These are phyloP conservation scores for Aureobasidium musti DNA, from an alignment of 2,329 filamentous ascomycete genomes.

Conservation along the genomic window DNA sequence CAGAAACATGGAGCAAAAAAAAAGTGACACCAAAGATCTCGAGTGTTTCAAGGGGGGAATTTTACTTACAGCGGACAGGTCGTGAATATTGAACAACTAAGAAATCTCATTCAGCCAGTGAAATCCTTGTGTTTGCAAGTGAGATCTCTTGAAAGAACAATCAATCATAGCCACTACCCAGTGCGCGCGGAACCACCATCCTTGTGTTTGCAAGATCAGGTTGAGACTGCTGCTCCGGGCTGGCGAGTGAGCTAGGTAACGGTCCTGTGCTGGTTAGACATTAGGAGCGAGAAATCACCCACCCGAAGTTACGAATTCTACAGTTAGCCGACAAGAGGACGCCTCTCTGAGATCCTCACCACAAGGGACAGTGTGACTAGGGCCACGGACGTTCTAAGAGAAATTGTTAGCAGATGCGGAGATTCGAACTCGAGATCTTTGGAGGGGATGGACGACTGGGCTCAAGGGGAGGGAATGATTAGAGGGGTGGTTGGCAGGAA, in stretches of 20 bases:
- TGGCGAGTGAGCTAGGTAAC: neutral
- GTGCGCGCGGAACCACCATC: neutral
- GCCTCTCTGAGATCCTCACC: neutral
- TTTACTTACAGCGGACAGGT: neutral
- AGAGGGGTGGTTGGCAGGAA: neutral
- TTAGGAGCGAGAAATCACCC: neutral
- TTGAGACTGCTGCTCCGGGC: neutral
- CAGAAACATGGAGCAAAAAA: neutral
- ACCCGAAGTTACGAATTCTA: conserved; percentile 4
- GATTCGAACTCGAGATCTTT: conserved; percentile 1
- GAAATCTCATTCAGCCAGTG: neutral
- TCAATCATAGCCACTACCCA: neutral
- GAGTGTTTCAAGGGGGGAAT: neutral
- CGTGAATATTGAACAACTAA: neutral
- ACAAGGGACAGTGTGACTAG: neutral
- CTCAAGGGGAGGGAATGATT: neutral
- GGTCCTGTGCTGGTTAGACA: neutral
- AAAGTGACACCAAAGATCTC: conserved; percentile 1
- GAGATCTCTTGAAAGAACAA: neutral
- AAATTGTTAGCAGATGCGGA: neutral
- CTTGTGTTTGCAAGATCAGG: conserved; percentile 12
- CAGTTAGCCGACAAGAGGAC: conserved; percentile 1
- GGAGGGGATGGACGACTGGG: neutral
- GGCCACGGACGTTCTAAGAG: neutral
- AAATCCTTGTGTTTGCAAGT: conserved; percentile 2